phyloP scores from a whole-genome alignment of 139 green algal genomes.

The Eudorina sp. region DNA sequence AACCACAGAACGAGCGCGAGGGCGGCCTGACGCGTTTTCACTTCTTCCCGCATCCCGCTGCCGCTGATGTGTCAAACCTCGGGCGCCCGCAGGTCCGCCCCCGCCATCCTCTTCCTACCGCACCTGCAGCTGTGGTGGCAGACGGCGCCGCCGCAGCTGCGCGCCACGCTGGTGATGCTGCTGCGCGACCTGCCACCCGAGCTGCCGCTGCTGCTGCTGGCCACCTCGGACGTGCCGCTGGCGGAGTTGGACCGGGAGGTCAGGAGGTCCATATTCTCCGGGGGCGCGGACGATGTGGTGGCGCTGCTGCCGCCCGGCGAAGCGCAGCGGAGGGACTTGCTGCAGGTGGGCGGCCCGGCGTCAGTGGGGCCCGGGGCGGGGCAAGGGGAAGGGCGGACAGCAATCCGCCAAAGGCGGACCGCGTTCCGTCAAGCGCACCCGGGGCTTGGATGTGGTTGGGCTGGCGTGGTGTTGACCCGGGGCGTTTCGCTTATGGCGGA shows the following conservation, averaged over 20 bases:
- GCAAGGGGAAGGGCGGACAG: neutral
- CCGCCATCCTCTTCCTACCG: slow-evolving; percentile 91
- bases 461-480: no score
- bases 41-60: no score
- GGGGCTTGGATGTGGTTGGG: no score
- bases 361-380: neutral
- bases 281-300: slow-evolving; percentile 27
- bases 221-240: slow-evolving; percentile 75
- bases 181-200: slow-evolving; percentile 87
- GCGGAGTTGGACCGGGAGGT: slow-evolving; percentile 57
- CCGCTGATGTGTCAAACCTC: no score
- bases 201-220: slow-evolving; percentile 91
- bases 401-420: no score
- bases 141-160: slow-evolving; percentile 76
- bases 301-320: slow-evolving; percentile 48
- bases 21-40: no score
- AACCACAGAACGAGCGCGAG: no score
- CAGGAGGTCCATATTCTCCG: neutral
- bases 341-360: slow-evolving; percentile 33
- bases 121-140: slow-evolving; percentile 82
- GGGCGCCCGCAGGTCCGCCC: slow-evolving; percentile 79
- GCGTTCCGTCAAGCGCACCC: no score
- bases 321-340: slow-evolving; percentile 55
- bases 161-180: slow-evolving; percentile 84
- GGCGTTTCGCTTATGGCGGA: no score